A percentile compares a stretch with the other conserved stretches of the same genome.
These are phyloP conservation scores for Monosporascus sp. DNA, from an alignment of 2,329 filamentous ascomycete species.

Conservation along the genomic window DNA sequence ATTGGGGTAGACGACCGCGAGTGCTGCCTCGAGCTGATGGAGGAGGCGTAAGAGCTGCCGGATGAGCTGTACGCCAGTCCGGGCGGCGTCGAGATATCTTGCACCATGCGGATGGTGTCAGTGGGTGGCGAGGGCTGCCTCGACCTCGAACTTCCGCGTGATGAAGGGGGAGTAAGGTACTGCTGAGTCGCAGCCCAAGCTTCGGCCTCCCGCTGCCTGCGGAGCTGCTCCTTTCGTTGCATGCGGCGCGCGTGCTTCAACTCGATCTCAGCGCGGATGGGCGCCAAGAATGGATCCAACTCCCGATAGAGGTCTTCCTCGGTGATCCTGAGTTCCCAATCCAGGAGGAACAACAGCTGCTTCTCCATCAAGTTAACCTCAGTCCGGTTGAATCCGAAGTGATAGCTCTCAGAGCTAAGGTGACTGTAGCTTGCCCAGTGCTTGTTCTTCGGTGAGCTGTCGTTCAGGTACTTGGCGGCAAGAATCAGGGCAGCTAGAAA, in stretches of 20 bases:
- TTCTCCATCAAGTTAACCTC: conserved; percentile 99
- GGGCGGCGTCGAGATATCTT: conserved; percentile 39
- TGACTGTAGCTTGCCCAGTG: conserved; percentile 95
- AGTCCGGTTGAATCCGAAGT: conserved; percentile 86
- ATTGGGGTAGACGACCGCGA: conserved; percentile 48
- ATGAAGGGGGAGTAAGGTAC: conserved; percentile 43
- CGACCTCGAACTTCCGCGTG: conserved; percentile 35
- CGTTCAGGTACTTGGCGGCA: conserved; percentile 95
- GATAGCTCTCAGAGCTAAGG: conserved; percentile 58
- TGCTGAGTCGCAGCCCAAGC: conserved; percentile 30
- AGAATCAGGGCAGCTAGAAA: conserved; percentile 84
- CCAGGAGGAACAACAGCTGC: conserved; percentile 88
- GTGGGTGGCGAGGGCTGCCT: conserved; percentile 32
- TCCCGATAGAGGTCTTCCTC: conserved; percentile 82
- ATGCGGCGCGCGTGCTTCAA: conserved; percentile 46
- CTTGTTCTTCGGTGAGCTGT: conserved; percentile 99
- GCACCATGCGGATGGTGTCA: conserved; percentile 34
- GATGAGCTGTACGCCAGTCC: conserved; percentile 39
- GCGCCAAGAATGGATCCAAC: conserved; percentile 81
- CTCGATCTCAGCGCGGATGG: conserved; percentile 62
- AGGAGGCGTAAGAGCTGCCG: conserved; percentile 44
- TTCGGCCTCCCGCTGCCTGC: conserved; percentile 40
- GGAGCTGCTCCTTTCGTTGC: conserved; percentile 34
- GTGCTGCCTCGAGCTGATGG: conserved; percentile 39
- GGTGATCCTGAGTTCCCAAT: conserved; percentile 87